phyloP scores from a whole-genome alignment of 2,329 filamentous ascomycete species.

The Claviceps capensis region DNA sequence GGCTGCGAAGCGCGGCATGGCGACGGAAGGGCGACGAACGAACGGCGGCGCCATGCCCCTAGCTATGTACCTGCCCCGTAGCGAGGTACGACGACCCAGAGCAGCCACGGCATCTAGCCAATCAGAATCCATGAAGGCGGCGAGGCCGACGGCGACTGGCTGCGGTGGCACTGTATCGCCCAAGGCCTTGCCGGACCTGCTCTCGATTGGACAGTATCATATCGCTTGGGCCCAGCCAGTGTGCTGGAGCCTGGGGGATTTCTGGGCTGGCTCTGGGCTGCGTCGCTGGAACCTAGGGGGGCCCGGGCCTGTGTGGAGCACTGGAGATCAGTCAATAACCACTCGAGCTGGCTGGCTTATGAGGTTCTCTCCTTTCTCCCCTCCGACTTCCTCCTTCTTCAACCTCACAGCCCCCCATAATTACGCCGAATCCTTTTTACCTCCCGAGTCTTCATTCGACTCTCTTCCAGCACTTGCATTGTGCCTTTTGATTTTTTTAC shows the following conservation, averaged over 20 bases:
- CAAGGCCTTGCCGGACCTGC: no score
- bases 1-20: background rate
- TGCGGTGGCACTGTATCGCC: background rate
- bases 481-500: background rate
- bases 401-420: conserved; percentile 12
- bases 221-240: no score
- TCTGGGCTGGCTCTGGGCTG: no score
- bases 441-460: conserved; percentile 10
- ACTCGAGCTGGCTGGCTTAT: background rate
- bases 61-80: conserved; percentile 6
- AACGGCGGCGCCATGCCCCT: background rate
- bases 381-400: conserved; percentile 21
- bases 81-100: conserved; percentile 3
- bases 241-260: no score
- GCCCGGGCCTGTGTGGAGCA: background rate
- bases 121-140: conserved; percentile 19
- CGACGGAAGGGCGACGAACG: conserved; percentile 1
- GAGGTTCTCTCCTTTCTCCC: conserved; percentile 17
- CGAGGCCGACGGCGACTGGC: conserved; percentile 9
- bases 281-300: background rate
- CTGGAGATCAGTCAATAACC: background rate
- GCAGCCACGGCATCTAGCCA: conserved; percentile 21
- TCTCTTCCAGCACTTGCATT: conserved; percentile 9
- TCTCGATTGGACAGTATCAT: no score
- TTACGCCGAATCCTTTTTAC: conserved; percentile 8